These are phyloP conservation scores for Xylariales sp. DNA, from an alignment of 2,329 filamentous ascomycete genomes.

Conservation along the genomic window DNA sequence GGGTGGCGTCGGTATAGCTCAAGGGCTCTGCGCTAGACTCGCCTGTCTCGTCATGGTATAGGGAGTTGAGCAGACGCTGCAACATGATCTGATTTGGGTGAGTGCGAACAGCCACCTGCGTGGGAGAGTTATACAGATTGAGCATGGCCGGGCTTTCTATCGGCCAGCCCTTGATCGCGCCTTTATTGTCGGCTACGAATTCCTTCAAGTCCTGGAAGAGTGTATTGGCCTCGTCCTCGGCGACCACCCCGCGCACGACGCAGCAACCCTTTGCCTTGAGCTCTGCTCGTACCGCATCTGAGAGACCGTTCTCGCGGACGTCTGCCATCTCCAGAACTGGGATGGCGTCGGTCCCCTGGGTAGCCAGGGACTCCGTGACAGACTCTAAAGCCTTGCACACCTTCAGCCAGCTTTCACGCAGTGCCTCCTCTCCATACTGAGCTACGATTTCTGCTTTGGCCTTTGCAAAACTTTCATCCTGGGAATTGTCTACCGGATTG, in stretches of 20 bases:
- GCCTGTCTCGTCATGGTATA: not conserved
- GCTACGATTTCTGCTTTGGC: not conserved
- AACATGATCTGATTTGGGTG: not conserved
- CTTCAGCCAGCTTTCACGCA: not conserved
- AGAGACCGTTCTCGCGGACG: not conserved
- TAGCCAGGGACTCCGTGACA: not conserved
- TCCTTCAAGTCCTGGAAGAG: not conserved
- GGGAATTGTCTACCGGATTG: slow-evolving; percentile 10
- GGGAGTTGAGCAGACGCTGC: not conserved
- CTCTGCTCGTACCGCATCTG: not conserved
- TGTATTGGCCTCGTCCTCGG: not conserved
- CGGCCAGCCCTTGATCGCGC: not conserved
- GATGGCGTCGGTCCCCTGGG: not conserved
- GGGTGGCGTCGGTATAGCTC: slow-evolving; percentile 11
- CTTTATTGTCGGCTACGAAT: not conserved
- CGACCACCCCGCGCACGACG: not conserved
- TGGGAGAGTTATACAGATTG: not conserved
- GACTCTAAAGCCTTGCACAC: not conserved
- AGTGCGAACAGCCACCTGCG: not conserved
- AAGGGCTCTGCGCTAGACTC: not conserved
- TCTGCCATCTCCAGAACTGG: not conserved
- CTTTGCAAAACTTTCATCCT: not conserved
- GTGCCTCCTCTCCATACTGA: not conserved
- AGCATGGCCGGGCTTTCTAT: not conserved
- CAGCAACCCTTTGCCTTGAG: not conserved